A percentile compares a stretch with the other conserved stretches of the same genome.
phyloP scores from a whole-genome alignment of 2,329 filamentous ascomycete genomes.

The Ophiostoma populinum region DNA sequence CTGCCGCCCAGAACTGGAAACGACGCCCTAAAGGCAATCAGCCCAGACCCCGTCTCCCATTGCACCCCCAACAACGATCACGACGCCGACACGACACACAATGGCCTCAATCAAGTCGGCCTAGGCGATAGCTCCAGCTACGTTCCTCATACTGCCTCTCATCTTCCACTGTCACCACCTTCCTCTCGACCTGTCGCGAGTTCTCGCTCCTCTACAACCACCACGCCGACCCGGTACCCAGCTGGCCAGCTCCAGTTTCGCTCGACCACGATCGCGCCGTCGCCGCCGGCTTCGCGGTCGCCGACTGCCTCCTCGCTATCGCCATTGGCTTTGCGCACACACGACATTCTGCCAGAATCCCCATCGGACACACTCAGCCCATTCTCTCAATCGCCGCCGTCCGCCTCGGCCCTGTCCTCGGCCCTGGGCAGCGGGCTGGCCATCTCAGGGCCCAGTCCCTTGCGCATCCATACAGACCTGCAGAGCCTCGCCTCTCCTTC shows the following conservation, averaged over 20 bases:
- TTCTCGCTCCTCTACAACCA: neutral
- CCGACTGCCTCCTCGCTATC: neutral
- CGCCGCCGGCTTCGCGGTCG: conserved; percentile 14
- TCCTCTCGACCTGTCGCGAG: neutral
- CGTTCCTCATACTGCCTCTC: neutral
- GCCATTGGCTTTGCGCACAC: too few species aligned
- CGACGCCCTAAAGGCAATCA: too few species aligned
- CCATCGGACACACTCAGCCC: neutral
- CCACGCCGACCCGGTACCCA: conserved; percentile 1
- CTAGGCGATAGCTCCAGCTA: neutral
- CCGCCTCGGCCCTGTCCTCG: neutral
- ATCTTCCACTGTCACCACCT: neutral
- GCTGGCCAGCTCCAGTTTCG: conserved; percentile 13
- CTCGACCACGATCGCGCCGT: conserved; percentile 17
- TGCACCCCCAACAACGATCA: neutral
- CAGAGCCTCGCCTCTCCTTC: neutral
- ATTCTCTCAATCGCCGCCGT: neutral
- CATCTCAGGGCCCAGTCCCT: neutral
- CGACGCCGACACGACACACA: neutral
- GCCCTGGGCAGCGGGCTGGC: neutral
- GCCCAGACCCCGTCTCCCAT: too few species aligned
- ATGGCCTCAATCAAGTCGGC: neutral
- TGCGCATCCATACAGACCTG: conserved; percentile 10
- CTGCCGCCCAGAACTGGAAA: neutral
- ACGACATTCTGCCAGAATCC: neutral